phyloP scores from a whole-genome alignment of 176 grass and related monocot species.

The Cymbopogon citratus region DNA sequence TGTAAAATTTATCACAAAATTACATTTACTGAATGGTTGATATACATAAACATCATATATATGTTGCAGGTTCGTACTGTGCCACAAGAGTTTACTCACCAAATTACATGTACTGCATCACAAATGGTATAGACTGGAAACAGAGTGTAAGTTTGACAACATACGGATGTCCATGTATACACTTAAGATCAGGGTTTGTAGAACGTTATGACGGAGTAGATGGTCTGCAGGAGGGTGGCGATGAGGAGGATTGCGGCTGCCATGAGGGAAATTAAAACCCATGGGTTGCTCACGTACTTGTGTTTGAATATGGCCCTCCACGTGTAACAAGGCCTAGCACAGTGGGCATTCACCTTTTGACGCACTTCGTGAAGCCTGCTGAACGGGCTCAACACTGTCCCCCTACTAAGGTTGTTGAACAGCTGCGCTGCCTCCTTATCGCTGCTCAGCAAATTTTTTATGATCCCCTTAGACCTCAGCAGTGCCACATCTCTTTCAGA shows the following conservation, averaged over 20 bases:
- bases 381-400: not conserved
- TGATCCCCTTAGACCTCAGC: conserved; percentile 19
- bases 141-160: too few relatives aligned
- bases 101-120: too few relatives aligned
- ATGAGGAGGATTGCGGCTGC: not conserved
- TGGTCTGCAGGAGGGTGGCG: too few relatives aligned
- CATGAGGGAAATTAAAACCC: not conserved
- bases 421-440: conserved; percentile 11
- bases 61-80: too few relatives aligned
- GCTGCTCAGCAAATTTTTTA: not conserved
- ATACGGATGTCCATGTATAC: too few relatives aligned
- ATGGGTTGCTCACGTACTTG: not conserved
- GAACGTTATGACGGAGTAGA: too few relatives aligned
- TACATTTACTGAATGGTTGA: too few relatives aligned
- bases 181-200: too few relatives aligned
- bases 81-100: too few relatives aligned
- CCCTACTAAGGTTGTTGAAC: conserved; percentile 18
- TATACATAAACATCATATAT: too few relatives aligned
- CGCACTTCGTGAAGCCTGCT: not conserved
- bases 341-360: not conserved
- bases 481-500: conserved; percentile 43
- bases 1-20: too few relatives aligned
- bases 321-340: not conserved
- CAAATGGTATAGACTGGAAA: too few relatives aligned
- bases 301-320: not conserved